Conservation (phyloP, 2,329 filamentous ascomycete genomes). For the Capronia epimyces region DNA sequence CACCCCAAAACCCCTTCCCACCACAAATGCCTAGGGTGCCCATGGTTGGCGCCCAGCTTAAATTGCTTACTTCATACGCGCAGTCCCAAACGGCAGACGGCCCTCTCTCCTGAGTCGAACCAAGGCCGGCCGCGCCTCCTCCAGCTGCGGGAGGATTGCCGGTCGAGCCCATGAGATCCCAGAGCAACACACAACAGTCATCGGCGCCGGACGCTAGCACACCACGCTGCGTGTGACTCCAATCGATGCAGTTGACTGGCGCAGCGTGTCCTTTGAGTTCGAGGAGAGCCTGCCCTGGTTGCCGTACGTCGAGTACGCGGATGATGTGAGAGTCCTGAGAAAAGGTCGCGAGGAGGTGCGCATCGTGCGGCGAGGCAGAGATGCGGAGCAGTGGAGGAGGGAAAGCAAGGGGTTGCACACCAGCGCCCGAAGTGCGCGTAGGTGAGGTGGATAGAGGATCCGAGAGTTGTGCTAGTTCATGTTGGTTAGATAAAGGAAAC, state of each 20-base stretch:
- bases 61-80: conserved; percentile 44
- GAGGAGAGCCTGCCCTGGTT: conserved; percentile 89
- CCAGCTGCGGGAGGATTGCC: conserved; percentile 16
- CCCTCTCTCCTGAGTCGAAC: conserved; percentile 36
- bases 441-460: conserved; percentile 25
- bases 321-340: conserved; percentile 88
- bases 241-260: conserved; percentile 87
- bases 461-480: conserved; percentile 16
- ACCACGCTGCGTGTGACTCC: conserved; percentile 81
- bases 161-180: conserved; percentile 74
- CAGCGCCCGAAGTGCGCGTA: conserved; percentile 15
- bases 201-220: conserved; percentile 87
- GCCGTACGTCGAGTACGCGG: conserved; percentile 89
- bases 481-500: conserved; percentile 11
- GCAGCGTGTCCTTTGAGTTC: conserved; percentile 86
- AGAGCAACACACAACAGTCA: conserved; percentile 84
- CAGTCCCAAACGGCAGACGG: conserved; percentile 44
- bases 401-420: conserved; percentile 32
- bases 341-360: conserved; percentile 93
- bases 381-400: conserved; percentile 67
- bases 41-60: conserved; percentile 45
- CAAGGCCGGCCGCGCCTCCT: conserved; percentile 13
- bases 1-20: conserved; percentile 43
- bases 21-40: conserved; percentile 43
- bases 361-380: conserved; percentile 71